Evolutionary conservation across 257 asterid genomes (phyloP).

Genomic region (Henckelia pumila): DNA sequence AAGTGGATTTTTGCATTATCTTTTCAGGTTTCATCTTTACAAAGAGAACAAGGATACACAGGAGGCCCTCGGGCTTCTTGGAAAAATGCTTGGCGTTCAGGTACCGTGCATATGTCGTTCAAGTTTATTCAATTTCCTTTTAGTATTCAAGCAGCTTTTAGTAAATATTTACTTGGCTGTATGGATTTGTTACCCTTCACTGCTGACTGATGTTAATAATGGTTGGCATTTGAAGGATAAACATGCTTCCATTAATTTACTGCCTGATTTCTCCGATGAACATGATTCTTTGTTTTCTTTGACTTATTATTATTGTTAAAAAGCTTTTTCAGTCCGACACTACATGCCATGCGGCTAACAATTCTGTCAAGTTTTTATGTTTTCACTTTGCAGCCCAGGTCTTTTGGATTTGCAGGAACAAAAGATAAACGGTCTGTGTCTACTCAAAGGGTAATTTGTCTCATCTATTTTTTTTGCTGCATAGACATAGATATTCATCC

Average conservation of each 20-base stretch:
- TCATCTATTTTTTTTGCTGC: slow-evolving; percentile 10
- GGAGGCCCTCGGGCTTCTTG: slow-evolving; percentile 83
- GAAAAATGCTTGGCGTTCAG: slow-evolving; percentile 94
- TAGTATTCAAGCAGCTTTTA: slow-evolving; percentile 13
- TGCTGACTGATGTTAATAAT: slow-evolving; percentile 6
- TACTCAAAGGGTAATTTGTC: slow-evolving; percentile 77
- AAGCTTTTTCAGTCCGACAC: slow-evolving; percentile 17
- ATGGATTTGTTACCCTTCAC: slow-evolving; percentile 12
- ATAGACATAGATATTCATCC: background rate
- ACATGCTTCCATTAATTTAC: slow-evolving; percentile 19
- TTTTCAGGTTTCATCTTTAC: slow-evolving; percentile 80
- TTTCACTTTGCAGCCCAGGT: slow-evolving; percentile 65
- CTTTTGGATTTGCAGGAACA: slow-evolving; percentile 96
- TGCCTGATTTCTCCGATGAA: slow-evolving; percentile 3
- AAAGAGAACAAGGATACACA: slow-evolving; percentile 99
- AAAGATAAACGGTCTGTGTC: slow-evolving; percentile 91
- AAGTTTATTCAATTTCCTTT: slow-evolving; percentile 19
- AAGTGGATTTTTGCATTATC: slow-evolving; percentile 20
- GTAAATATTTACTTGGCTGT: slow-evolving; percentile 6
- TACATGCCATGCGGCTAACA: slow-evolving; percentile 22
- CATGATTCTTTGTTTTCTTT: background rate
- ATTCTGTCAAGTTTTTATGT: slow-evolving; percentile 11
- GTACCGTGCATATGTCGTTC: slow-evolving; percentile 35
- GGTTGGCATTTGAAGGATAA: slow-evolving; percentile 18
- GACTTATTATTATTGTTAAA: slow-evolving; percentile 11